phyloP scores from a whole-genome alignment of 164 flowering plant species.

The Akebia trifoliata region DNA sequence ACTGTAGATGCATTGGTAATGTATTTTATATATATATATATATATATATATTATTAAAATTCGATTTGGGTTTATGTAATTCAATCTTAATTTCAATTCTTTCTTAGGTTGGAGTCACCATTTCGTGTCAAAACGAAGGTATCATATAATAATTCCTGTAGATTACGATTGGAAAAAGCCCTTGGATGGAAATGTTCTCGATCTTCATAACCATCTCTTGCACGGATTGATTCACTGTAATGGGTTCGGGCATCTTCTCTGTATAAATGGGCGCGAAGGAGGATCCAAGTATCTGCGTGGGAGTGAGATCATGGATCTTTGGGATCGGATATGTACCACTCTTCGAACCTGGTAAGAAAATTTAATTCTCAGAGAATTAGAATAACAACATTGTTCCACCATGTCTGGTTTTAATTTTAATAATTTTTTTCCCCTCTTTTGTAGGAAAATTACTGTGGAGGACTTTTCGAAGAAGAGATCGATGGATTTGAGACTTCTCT shows the following conservation, averaged over 20 bases:
- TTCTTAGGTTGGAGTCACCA: constrained; percentile 82
- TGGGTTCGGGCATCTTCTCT: constrained; percentile 74
- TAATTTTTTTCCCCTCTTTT: neutral
- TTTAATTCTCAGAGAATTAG: neutral
- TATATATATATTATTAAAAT: neutral
- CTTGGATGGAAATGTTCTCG: constrained; percentile 33
- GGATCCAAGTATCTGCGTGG: constrained; percentile 66
- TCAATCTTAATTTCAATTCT: neutral
- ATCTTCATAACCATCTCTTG: constrained; percentile 54
- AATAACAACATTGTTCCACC: no score
- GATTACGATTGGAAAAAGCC: constrained; percentile 58
- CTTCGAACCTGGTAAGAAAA: constrained; percentile 48
- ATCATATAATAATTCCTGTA: constrained; percentile 67
- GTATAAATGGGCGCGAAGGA: constrained; percentile 78
- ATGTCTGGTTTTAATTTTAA: no score
- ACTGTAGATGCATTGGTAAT: constrained; percentile 66
- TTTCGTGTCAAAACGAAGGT: constrained; percentile 63
- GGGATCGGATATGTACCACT: constrained; percentile 72
- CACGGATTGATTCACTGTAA: constrained; percentile 81
- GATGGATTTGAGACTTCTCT: constrained; percentile 73
- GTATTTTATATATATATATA: neutral
- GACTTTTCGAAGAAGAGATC: constrained; percentile 58
- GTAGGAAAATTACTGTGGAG: constrained; percentile 62
- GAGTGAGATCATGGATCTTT: constrained; percentile 76
- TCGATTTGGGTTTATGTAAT: neutral